These are phyloP conservation scores for Fusarium sp. DNA, from an alignment of 2,329 filamentous ascomycete genomes.

Conservation along the genomic window DNA sequence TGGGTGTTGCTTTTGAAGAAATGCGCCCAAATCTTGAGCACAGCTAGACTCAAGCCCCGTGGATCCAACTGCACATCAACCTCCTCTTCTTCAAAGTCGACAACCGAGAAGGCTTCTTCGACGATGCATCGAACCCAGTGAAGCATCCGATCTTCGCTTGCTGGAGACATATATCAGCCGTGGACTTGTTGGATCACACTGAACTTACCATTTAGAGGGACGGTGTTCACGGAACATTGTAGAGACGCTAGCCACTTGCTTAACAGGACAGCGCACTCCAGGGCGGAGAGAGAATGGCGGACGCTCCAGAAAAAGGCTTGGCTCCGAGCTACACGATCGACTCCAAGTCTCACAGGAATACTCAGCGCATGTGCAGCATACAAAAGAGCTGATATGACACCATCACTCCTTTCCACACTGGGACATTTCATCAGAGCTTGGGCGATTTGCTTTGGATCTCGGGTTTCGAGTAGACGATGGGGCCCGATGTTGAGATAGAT, in stretches of 20 bases:
- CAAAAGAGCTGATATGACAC: conserved; percentile 61
- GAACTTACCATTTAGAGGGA: background rate
- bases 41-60: conserved; percentile 51
- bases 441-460: conserved; percentile 56
- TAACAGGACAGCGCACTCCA: conserved; percentile 67
- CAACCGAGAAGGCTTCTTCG: conserved; percentile 55
- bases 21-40: conserved; percentile 59
- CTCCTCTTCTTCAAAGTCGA: conserved; percentile 48
- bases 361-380: conserved; percentile 67
- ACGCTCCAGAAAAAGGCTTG: conserved; percentile 70
- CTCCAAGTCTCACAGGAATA: conserved; percentile 66
- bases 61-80: background rate
- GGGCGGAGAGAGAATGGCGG: conserved; percentile 65
- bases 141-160: conserved; percentile 58
- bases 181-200: background rate
- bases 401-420: conserved; percentile 60
- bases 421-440: conserved; percentile 53
- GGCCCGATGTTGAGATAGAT: conserved; percentile 60
- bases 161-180: conserved; percentile 31
- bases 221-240: background rate
- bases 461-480: conserved; percentile 56
- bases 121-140: conserved; percentile 61
- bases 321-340: conserved; percentile 66
- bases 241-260: conserved; percentile 60
- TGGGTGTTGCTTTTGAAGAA: conserved; percentile 62